Evolutionary conservation across 306 rosid species (phyloP), one percentile per base, ranked within the genome.

Genomic region (Cotoneaster glaucophyllus): DNA sequence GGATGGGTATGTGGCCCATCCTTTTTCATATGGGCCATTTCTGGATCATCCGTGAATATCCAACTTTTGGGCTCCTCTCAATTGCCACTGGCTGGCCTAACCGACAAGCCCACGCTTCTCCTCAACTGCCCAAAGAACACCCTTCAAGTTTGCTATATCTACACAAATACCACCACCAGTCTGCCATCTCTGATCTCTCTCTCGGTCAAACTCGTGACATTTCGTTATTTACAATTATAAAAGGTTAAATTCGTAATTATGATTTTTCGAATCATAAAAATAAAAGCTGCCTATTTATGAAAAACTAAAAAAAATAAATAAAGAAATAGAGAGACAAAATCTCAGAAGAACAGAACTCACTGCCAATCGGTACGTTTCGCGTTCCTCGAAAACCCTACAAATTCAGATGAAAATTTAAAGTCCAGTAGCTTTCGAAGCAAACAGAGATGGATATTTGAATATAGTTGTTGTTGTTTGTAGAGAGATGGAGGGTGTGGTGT

Each of bases 401-500:
- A 61, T 24, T 11, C 59, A 9, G 59, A 29, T 18, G 58, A 6
- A 74, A 61, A 43, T 62, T 10, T 50, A 15, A 22, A 32, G n/a
- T 74, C 15, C 5, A 43, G 6, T 61, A 18, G 57, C 72, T 68
- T 14, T 28, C 18, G 8, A 11, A 68, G 57, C 52, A 39, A 64
- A n/a, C 43, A 25, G 22, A 44, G 21, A 15, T 41, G 24, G 25
- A 61, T 25, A 18, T 14, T 44, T 61, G 59, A 43, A 8, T 15
- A 21, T 26, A 4, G 8, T 6, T 61, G 22, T 22, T 43, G 8
- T 37, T 31, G 24, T 70, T 29, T 26, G 24, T 56, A 31, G 28
- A 29, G 52, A 48, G 24, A 85, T 84, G 91, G 86, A 81, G 64
- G 84, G 71, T 31, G 79, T 73, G 54, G 44, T 69, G 32, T 84